These are phyloP conservation scores for Rhododendron henanense DNA, from an alignment of 148 eudicot species.

Conservation along the genomic window DNA sequence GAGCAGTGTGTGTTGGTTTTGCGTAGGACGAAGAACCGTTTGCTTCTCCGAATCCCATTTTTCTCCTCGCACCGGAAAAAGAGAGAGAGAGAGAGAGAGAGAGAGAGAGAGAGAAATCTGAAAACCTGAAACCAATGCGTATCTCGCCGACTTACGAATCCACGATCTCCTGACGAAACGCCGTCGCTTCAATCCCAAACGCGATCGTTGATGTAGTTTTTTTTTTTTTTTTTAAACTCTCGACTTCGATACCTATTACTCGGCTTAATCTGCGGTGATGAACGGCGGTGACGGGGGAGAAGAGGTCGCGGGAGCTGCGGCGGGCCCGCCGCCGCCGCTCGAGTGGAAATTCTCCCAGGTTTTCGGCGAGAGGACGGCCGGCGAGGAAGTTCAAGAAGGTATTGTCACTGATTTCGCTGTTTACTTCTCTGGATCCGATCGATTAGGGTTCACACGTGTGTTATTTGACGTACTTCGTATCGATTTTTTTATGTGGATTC, in stretches of 20 bases:
- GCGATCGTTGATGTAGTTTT: slow-evolving; percentile 13
- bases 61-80: neutral
- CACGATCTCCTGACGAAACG: slow-evolving; percentile 10
- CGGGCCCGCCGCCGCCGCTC: slow-evolving; percentile 45
- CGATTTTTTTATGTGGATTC: neutral
- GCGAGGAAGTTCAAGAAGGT: slow-evolving; percentile 98
- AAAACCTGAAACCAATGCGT: slow-evolving; percentile 29
- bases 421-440: slow-evolving; percentile 25
- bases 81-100: too few species aligned
- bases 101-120: neutral
- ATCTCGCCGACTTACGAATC: slow-evolving; percentile 1
- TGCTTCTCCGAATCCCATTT: slow-evolving; percentile 3
- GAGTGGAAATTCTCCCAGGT: slow-evolving; percentile 97
- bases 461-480: slow-evolving; percentile 12
- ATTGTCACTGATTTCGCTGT: neutral
- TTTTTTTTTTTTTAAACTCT: neutral
- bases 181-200: neutral
- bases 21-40: slow-evolving; percentile 9
- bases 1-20: neutral
- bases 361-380: slow-evolving; percentile 82
- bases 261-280: slow-evolving; percentile 16
- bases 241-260: neutral
- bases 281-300: slow-evolving; percentile 48
- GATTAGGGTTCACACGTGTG: slow-evolving; percentile 22
- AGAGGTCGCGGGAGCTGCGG: slow-evolving; percentile 36